A percentile compares a stretch with the other conserved stretches of the same genome.
phyloP scores from a whole-genome alignment of 306 rosid genomes.

The Cajanus cajan region DNA sequence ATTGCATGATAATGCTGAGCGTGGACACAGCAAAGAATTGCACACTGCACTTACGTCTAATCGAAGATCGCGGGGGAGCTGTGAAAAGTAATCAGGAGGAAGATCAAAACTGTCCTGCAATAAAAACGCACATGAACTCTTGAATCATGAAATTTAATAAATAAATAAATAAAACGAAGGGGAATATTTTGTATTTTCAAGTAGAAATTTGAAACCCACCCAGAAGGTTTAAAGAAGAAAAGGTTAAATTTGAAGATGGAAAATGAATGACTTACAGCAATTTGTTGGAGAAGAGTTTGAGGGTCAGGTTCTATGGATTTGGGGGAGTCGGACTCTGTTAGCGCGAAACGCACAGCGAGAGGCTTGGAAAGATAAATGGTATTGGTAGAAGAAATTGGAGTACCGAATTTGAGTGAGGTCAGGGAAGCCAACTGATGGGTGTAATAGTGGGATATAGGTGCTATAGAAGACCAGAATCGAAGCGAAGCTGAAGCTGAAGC shows the following conservation, averaged over 20 bases:
- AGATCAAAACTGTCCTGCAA: conserved; percentile 82
- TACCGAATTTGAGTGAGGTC: conserved; percentile 37
- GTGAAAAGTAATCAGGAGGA: conserved; percentile 68
- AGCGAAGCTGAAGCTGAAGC: conserved; percentile 63
- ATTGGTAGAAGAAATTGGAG: conserved; percentile 24
- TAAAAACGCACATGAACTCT: background rate
- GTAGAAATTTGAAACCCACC: background rate
- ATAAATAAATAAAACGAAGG: background rate
- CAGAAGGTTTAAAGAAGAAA: background rate
- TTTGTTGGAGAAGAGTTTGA: conserved; percentile 57
- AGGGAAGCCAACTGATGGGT: conserved; percentile 31
- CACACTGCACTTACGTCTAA: conserved; percentile 58
- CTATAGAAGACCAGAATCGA: conserved; percentile 36
- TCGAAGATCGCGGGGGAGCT: conserved; percentile 87
- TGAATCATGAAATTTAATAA: background rate
- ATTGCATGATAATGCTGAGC: background rate
- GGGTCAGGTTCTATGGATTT: conserved; percentile 57
- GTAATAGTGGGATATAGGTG: conserved; percentile 35
- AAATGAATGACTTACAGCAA: conserved; percentile 51
- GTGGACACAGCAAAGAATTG: background rate
- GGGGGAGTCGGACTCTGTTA: conserved; percentile 69
- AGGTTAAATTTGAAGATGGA: background rate
- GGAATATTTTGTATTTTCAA: background rate
- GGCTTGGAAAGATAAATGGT: conserved; percentile 33
- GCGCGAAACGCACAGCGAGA: conserved; percentile 49